Base-by-base conservation (phyloP, 1,139 yeast genomes). In the Magnusiomyces suaveolens region DNA sequence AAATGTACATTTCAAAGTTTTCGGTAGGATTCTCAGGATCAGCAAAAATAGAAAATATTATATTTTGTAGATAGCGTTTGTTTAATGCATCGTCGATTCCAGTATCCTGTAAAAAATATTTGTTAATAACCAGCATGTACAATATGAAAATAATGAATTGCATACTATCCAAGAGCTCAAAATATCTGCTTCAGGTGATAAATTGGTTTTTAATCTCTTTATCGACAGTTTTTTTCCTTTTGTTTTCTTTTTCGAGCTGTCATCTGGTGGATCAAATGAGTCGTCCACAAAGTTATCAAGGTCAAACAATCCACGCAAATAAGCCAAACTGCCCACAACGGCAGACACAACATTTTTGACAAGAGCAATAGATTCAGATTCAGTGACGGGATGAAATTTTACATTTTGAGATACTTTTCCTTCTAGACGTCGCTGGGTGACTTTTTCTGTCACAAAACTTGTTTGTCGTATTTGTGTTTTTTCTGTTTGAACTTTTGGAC, bases 1-100 rank as follows among this genome's bases (percentile, higher is more conserved):
- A 56, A 10, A 51, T 39, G 29, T 56, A 56, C 2, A 54, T 50
- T 48, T 56, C 58, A 29, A 51, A 26, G 24, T 29, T 36, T 1
- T 56, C 56, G 1, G 53, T 36, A 4, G 51, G 52, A 2, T 53
- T 41, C 1, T 51, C 38, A 4, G 50, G 52, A 43, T 49, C 50
- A 8, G 51, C 16, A 29, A 53, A 56, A 16, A 56, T 52, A n/a
- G 56, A 24, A 20, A 56, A 50, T 18, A 56, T 52, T 12, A 56
- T 46, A 14, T 54, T 48, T 43, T 53, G 50, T 8, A 56, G 52
- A 38, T 38, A 56, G 16, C 48, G 48, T n/a, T 53, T 54, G 26
- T 56, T 55, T 26, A 56, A 26, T 23, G 58, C 56, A 46, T 56
- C 58, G 48, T 52, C 53, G 32, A 53, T 48, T 14, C 58, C 58